Evolutionary conservation across 257 asterid genomes (phyloP), one percentile per base, ranked within the genome.

Genomic region (Hygrophila difformis): DNA sequence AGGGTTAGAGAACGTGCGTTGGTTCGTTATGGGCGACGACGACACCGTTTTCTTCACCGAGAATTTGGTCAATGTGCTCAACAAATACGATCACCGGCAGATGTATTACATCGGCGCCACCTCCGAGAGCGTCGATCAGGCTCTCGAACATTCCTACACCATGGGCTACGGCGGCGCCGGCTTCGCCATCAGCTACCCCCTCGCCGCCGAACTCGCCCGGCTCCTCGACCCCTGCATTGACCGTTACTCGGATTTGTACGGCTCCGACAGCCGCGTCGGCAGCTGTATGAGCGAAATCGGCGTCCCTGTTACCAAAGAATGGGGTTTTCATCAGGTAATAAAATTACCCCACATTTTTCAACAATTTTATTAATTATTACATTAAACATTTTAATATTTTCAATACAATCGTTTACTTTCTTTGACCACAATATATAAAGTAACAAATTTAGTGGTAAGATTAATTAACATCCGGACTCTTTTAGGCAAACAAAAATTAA

Each of bases 161-260:
- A 89, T 70, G 83, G 98, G 72, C 1, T 89, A 69, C 63, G 98
- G 98, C 23, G 98, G 98, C 31, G 98, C 91, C 2, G 97, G 97
- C 0, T 77, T 85, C 19, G 96, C 97, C 12, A 39, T 89, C 1
- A 85, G 96, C 51, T 76, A 78, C 39, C 77, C 96, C 3, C 49
- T 85, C 40, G 98, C 92, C 6, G 83, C 68, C 44, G 82, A 55
- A 61, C 75, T 89, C 10, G 93, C 71, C 31, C 55, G 55, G 64
- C 41, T 75, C 22, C 44, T 85, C 66, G 98, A 89, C 9, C 87
- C 76, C 0, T 89, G 98, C 66, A 61, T 89, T 26, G 73, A 89
- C 53, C 69, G 96, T 6, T 89, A 85, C 51, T 74, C 84, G 6
- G 68, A 55, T 1, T 40, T 65, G 17, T 85, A 89, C 56, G 96